Conservation (phyloP, 331 rosid species). For the Prunus yedoensis region DNA sequence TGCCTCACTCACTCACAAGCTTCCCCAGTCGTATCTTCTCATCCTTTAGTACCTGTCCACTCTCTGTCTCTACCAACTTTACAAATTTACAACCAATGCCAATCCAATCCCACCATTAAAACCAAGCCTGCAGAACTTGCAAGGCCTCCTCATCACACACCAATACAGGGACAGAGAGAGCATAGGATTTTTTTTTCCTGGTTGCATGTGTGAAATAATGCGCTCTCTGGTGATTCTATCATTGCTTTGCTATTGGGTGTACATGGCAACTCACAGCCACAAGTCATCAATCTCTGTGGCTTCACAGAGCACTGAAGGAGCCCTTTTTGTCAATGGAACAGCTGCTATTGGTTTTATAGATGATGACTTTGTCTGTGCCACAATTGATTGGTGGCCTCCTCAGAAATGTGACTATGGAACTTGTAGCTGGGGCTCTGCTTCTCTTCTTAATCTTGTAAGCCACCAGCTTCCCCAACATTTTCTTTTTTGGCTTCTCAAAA, state of each 20-base stretch:
- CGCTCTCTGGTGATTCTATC: background rate
- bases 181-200: background rate
- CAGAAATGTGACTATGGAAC: constrained; percentile 51
- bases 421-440: constrained; percentile 49
- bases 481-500: background rate
- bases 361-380: constrained; percentile 47
- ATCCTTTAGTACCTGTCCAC: background rate
- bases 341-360: constrained; percentile 34
- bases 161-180: background rate
- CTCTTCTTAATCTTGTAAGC: constrained; percentile 44
- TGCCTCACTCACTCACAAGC: background rate
- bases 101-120: background rate
- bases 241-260: constrained; percentile 7
- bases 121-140: constrained; percentile 3
- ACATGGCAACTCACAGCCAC: constrained; percentile 3
- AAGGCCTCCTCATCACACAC: background rate
- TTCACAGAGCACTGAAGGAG: constrained; percentile 19
- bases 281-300: constrained; percentile 10
- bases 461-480: background rate
- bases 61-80: background rate
- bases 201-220: constrained; percentile 12
- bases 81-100: background rate
- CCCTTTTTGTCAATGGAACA: constrained; percentile 32
- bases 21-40: background rate
- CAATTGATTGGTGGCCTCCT: constrained; percentile 70